A percentile compares a stretch with the other conserved stretches of the same genome.
These are phyloP conservation scores for Umbelopsis ramanniana DNA, from an alignment of 192 early-diverging fungal species.

Conservation along the genomic window DNA sequence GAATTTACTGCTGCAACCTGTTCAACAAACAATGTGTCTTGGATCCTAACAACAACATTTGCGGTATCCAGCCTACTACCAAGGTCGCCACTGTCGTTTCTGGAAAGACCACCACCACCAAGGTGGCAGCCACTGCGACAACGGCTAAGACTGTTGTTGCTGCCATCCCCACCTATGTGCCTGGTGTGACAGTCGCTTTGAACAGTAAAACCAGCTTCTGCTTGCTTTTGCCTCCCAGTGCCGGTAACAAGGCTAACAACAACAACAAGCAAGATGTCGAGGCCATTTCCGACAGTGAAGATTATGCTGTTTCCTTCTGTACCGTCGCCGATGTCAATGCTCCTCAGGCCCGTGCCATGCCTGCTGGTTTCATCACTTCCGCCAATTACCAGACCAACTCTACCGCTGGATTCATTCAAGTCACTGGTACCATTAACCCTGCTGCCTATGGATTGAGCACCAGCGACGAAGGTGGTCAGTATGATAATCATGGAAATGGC, in stretches of 20 bases:
- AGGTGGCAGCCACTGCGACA: slow-evolving; percentile 1
- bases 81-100: slow-evolving; percentile 1
- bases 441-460: slow-evolving; percentile 33
- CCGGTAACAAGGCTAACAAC: slow-evolving; percentile 36
- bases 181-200: slow-evolving; percentile 32
- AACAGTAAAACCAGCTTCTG: slow-evolving; percentile 30
- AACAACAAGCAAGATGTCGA: slow-evolving; percentile 25
- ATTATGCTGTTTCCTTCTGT: slow-evolving; percentile 52
- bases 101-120: slow-evolving; percentile 10
- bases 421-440: slow-evolving; percentile 38
- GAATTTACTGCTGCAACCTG: slow-evolving; percentile 31
- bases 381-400: slow-evolving; percentile 33
- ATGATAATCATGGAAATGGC: slow-evolving; percentile 38
- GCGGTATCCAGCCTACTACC: slow-evolving; percentile 30
- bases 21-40: slow-evolving; percentile 31
- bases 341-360: slow-evolving; percentile 44
- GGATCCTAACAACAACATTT: slow-evolving; percentile 30
- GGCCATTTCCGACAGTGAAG: slow-evolving; percentile 50
- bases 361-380: slow-evolving; percentile 32
- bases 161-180: slow-evolving; percentile 15
- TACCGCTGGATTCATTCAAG: slow-evolving; percentile 43
- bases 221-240: slow-evolving; percentile 43
- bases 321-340: slow-evolving; percentile 37
- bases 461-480: slow-evolving; percentile 41
- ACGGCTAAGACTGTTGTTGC: slow-evolving; percentile 2